These are phyloP conservation scores for Oxyria digyna DNA, from an alignment of 148 eudicot species.

Conservation along the genomic window DNA sequence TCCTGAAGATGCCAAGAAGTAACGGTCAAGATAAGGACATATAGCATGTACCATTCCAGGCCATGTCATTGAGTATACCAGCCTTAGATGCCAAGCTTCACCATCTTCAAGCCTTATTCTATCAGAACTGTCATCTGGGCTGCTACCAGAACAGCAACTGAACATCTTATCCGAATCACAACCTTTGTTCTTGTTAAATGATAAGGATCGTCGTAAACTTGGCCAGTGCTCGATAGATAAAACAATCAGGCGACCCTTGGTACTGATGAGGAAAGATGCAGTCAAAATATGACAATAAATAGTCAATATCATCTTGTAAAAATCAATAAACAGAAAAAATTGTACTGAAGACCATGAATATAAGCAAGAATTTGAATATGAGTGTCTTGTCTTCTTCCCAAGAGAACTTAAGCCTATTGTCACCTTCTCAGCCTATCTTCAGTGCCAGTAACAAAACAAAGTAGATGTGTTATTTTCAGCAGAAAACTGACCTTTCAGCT, in stretches of 20 bases:
- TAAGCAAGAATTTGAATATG: neutral
- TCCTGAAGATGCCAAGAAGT: slow-evolving; percentile 83
- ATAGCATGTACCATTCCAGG: slow-evolving; percentile 74
- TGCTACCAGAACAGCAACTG: slow-evolving; percentile 59
- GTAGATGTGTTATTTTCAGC: slow-evolving; percentile 1
- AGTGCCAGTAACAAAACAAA: slow-evolving; percentile 1
- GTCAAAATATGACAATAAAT: slow-evolving; percentile 10
- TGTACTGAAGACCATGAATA: neutral
- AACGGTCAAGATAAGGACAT: slow-evolving; percentile 76
- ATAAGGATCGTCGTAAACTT: slow-evolving; percentile 49
- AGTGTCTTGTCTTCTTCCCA: neutral
- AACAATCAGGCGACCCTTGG: slow-evolving; percentile 79
- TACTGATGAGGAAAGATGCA: slow-evolving; percentile 35
- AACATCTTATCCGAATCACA: slow-evolving; percentile 56
- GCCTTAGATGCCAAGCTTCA: slow-evolving; percentile 70
- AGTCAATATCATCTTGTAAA: neutral
- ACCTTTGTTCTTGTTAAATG: slow-evolving; percentile 45
- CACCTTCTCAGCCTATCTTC: neutral
- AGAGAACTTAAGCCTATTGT: neutral
- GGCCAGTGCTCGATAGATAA: slow-evolving; percentile 71
- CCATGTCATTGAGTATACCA: slow-evolving; percentile 38
- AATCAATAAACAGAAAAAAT: neutral
- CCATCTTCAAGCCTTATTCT: slow-evolving; percentile 69
- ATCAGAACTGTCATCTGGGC: slow-evolving; percentile 74
- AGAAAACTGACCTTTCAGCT: slow-evolving; percentile 72